Evolutionary conservation across 352 stramenopile species (phyloP), one percentile per base, ranked within the genome.

Genomic region (Thraustochytrium sp.): DNA sequence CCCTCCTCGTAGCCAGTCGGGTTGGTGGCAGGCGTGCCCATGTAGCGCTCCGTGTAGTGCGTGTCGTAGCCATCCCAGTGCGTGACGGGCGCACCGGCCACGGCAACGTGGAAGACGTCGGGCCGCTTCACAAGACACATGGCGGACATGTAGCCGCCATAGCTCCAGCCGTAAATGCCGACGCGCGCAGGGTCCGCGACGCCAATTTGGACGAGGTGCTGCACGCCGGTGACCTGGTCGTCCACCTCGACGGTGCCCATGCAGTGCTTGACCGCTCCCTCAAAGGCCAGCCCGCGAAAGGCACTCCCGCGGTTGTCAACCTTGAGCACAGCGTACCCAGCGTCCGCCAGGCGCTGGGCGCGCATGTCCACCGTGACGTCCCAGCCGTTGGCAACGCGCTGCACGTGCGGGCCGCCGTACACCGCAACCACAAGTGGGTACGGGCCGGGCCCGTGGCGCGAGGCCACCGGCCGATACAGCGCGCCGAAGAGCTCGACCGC

Each of bases 61-160:
- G 96, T 98, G 87, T 99, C 96, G 86, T 99, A 99, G 51, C 95
- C 96, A 87, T 98, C 94, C 95, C 96, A 98, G 82, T 91, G 96
- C 2, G 96, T 98, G 29, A 99, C 96, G 2, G 96, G 96, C 4
- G 96, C 96, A 72, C 96, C 96, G 0, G 94, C 92, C 38, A 99
- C 96, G 31, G 94, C 96, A 44, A 95, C 92, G 83, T 96, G 94
- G 87, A 98, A 98, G 11, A 96, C 93, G 87, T 97, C 91, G 3
- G 95, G 94, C 23, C 94, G 93, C 85, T 97, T 96, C 89, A 96
- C 95, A 42, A 99, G 89, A 83, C 93, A 96, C 90, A 99, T 98
- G 61, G 94, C 91, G 65, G 93, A 92, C 91, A 98, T 95, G 89
- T 98, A 99, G 18, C 96, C 96, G 65, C 96, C 96, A 89, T 98